Conservation (phyloP, 805 yeast genomes). For the Spencermartinsiella europaea region DNA sequence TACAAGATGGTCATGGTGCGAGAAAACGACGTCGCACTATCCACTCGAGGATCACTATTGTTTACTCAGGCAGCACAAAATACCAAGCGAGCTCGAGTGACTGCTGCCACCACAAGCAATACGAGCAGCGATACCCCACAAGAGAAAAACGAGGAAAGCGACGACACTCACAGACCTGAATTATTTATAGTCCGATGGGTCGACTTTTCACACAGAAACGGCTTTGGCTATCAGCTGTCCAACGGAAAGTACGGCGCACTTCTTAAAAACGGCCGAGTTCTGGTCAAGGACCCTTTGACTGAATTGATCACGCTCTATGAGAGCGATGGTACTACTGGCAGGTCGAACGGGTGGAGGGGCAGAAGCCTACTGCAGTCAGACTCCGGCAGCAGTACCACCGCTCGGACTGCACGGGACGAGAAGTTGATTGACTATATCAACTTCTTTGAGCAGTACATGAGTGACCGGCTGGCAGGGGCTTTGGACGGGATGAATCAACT, state of each 20-base stretch:
- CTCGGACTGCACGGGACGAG: slow-evolving; percentile 23
- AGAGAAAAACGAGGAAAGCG: background rate
- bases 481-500: background rate
- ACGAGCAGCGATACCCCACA: background rate
- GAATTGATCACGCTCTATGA: slow-evolving; percentile 33
- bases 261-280: slow-evolving; percentile 74
- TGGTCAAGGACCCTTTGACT: slow-evolving; percentile 58
- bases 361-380: background rate
- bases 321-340: background rate
- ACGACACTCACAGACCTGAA: slow-evolving; percentile 6
- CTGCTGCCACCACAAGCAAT: background rate
- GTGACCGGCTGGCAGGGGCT: slow-evolving; percentile 52
- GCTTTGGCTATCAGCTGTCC: slow-evolving; percentile 87
- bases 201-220: slow-evolving; percentile 93
- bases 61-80: background rate
- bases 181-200: slow-evolving; percentile 91
- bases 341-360: slow-evolving; percentile 8
- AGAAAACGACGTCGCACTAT: background rate
- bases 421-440: slow-evolving; percentile 71
- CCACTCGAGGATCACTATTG: background rate
- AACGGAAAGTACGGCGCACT: slow-evolving; percentile 49
- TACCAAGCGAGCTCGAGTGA: background rate
- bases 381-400: too few species aligned
- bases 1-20: slow-evolving; percentile 46
- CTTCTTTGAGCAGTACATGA: slow-evolving; percentile 89